phyloP scores from a whole-genome alignment of 768 basidiomycete genomes.

The Rhizopogon roseolus region DNA sequence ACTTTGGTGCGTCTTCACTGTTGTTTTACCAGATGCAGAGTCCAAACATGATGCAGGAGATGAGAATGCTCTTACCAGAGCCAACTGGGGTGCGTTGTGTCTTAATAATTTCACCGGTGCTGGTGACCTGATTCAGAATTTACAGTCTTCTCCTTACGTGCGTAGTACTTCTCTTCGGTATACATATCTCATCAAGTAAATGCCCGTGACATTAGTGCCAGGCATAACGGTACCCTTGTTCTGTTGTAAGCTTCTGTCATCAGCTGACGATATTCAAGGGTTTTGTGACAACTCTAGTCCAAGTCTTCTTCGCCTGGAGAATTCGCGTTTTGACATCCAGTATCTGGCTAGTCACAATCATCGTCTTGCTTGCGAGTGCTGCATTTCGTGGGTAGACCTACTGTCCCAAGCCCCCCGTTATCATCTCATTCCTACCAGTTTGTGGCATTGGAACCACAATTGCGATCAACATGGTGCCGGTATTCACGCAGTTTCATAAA shows the following conservation, averaged over 20 bases:
- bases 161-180: background rate
- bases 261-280: constrained; percentile 11
- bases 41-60: constrained; percentile 11
- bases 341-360: constrained; percentile 6
- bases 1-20: constrained; percentile 15
- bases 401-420: background rate
- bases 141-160: constrained; percentile 26
- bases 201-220: constrained; percentile 6
- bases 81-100: constrained; percentile 17
- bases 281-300: constrained; percentile 20
- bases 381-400: constrained; percentile 12
- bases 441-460: constrained; percentile 26
- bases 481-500: constrained; percentile 22
- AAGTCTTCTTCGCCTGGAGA: constrained; percentile 25
- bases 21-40: background rate
- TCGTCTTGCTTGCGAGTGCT: constrained; percentile 9
- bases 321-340: constrained; percentile 15
- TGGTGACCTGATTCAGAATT: background rate
- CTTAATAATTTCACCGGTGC: background rate
- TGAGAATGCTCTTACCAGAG: constrained; percentile 2
- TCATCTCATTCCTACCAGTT: constrained; percentile 13
- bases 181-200: background rate
- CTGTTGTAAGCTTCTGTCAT: background rate
- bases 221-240: constrained; percentile 16
- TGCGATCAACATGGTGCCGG: constrained; percentile 21